These are phyloP conservation scores for Alternaria burnsii DNA, from an alignment of 2,329 filamentous ascomycete genomes.

Conservation along the genomic window DNA sequence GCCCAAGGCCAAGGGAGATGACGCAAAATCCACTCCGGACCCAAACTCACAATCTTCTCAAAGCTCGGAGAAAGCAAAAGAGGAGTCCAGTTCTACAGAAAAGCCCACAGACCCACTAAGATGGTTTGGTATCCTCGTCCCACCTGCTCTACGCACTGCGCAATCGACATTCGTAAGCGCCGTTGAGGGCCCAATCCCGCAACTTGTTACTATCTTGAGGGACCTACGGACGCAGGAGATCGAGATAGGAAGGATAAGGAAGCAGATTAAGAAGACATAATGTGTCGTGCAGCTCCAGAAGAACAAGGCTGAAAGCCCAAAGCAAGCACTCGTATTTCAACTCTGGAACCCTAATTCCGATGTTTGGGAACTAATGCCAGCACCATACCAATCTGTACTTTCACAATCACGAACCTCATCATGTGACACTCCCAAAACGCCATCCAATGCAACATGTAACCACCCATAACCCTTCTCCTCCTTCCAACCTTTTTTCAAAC, in stretches of 20 bases:
- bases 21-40: background rate
- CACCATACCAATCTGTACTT: no score
- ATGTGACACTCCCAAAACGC: constrained; percentile 5
- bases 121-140: constrained; percentile 65
- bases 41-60: background rate
- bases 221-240: constrained; percentile 73
- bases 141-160: constrained; percentile 61
- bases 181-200: constrained; percentile 66
- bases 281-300: background rate
- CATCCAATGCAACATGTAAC: constrained; percentile 18
- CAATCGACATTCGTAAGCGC: constrained; percentile 66
- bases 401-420: no score
- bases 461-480: background rate
- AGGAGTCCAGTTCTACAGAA: constrained; percentile 6
- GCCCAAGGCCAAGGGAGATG: background rate
- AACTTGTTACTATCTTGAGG: constrained; percentile 64
- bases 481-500: constrained; percentile 26
- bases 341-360: no score
- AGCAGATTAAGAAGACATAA: constrained; percentile 53
- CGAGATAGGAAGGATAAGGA: constrained; percentile 68
- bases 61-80: constrained; percentile 1
- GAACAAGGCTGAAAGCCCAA: fast-evolving
- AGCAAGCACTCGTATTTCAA: no score
- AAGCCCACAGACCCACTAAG: constrained; percentile 61
- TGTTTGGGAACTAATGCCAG: no score